Base-by-base conservation (phyloP, 148 eudicot genomes). In the Silene uniflora region DNA sequence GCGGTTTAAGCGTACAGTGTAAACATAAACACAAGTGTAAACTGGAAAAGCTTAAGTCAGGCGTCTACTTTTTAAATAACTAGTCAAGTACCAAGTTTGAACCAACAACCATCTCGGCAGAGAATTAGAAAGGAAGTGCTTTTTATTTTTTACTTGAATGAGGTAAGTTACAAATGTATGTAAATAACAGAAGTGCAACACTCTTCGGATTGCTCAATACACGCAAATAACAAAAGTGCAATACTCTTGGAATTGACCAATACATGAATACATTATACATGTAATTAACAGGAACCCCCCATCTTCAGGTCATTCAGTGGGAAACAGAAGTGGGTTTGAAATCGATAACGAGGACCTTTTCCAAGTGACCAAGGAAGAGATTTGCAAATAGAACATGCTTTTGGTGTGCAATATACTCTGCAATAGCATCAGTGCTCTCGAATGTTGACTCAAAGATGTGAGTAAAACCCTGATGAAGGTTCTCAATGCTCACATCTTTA, bases 381-480 rank as follows among this genome's bases (percentile, higher is more conserved):
- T 81, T 80, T 24, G 90, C 90, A 68, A 81, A 92, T 55, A 86
- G 87, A 12, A 90, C 87, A 72, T 92, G 97, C 67, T 81, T 84
- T 6, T 90, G 86, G 76, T 90, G 97, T 47, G 87, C 44, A 70
- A 88, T 0, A 67, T 92, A 92, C 80, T 88, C 89, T 4, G 94
- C 91, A 55, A 88, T 60, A 29, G 91, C 94, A 87, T 92, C 84
- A 21, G 87, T 78, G 71, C 85, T 90, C 67, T 90, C 92, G 55
- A 91, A 92, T 47, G 88, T 87, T 16, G 91, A 92, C 81, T 92
- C 94, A 23, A 92, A 92, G 7, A 92, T 77, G 55, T 92, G 97
- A 75, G 97, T 92, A 84, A 88, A 92, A 24, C 94, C 97, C 78
- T 92, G 97, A 56, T 92, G 94, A 76, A 88, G 1, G 83, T 92